Evolutionary conservation across 306 rosid genomes (phyloP), one percentile per base, ranked within the genome.

Genomic region (Castanopsis chinensis): DNA sequence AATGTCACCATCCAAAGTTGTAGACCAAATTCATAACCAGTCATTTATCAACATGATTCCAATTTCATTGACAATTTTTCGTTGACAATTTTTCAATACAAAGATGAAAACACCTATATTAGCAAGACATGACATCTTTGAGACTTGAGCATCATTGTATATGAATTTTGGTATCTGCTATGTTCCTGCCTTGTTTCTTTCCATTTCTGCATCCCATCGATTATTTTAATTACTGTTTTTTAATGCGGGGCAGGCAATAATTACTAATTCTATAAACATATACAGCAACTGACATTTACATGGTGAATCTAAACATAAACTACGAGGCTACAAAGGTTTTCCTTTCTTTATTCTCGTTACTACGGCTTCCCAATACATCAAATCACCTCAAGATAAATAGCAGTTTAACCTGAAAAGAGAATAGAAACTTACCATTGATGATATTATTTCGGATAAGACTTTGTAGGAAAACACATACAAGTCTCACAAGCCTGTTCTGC

Each of bases 401-500:
- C 32, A 79, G 57, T 37, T 74, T 56, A 56, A 19, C 2, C 65
- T 6, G 59, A 30, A 74, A 72, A 30, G 59, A 63, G 15, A 83
- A 60, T 55, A 68, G 80, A 64, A 28, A 79, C 97, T 90, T 70
- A 95, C 99, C 99, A 54, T 95, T 95, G 75, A 95, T 93, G 64
- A 95, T 95, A 87, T 95, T 83, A 81, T 91, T 95, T 75, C 99
- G 97, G 81, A 95, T 95, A 77, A 95, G 92, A 87, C 99, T 95
- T 80, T 95, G 99, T 80, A 95, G 88, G 73, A 95, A 95, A 76
- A 95, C 99, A 69, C 99, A 95, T 12, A 95, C 99, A 74, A 95
- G 99, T 78, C 99, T 87, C 83, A 95, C 99, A 64, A 92, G 97
- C 87, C 99, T 89, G 91, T 95, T 95, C 87, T 95, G 99, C 99